These are phyloP conservation scores for Daldinia bambusicola DNA, from an alignment of 495 filamentous ascomycete species.

Conservation along the genomic window DNA sequence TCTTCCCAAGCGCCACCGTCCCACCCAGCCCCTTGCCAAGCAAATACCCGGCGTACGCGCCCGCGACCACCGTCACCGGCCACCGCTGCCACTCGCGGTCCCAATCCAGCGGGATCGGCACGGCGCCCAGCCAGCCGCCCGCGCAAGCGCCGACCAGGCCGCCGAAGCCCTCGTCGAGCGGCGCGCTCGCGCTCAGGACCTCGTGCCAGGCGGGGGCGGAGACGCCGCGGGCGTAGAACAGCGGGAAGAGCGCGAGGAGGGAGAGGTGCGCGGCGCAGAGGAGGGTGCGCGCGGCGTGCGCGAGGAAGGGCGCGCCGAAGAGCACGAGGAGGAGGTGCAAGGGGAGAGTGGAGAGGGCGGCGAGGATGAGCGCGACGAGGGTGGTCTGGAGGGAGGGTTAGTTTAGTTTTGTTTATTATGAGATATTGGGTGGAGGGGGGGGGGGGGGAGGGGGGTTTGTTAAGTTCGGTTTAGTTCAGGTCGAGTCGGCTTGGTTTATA, in stretches of 20 bases:
- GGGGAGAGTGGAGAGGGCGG: conserved; percentile 64
- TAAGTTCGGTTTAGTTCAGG: too few relatives aligned
- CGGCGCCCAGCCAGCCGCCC: conserved; percentile 80
- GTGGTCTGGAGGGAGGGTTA: conserved; percentile 58
- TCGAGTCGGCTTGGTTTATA: too few relatives aligned
- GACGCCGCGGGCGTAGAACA: conserved; percentile 88
- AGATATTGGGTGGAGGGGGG: too few relatives aligned
- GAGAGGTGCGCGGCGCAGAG: conserved; percentile 85
- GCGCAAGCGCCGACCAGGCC: conserved; percentile 69
- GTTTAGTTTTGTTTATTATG: too few relatives aligned
- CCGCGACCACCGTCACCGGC: conserved; percentile 82
- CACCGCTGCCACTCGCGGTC: conserved; percentile 96
- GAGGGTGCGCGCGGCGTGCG: conserved; percentile 79
- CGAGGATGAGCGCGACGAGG: conserved; percentile 70
- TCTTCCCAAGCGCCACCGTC: conserved; percentile 53
- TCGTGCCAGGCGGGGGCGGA: conserved; percentile 78
- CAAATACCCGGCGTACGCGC: conserved; percentile 55
- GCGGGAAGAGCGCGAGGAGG: conserved; percentile 74
- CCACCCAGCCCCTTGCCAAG: conserved; percentile 53
- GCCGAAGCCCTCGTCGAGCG: conserved; percentile 75
- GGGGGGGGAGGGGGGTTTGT: too few relatives aligned
- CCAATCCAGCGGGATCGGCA: conserved; percentile 97
- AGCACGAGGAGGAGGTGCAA: conserved; percentile 76
- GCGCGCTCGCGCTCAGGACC: conserved; percentile 64
- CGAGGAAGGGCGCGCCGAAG: conserved; percentile 90